These are phyloP conservation scores for Candolleomyces aberdarensis DNA, from an alignment of 768 basidiomycete species.

Conservation along the genomic window DNA sequence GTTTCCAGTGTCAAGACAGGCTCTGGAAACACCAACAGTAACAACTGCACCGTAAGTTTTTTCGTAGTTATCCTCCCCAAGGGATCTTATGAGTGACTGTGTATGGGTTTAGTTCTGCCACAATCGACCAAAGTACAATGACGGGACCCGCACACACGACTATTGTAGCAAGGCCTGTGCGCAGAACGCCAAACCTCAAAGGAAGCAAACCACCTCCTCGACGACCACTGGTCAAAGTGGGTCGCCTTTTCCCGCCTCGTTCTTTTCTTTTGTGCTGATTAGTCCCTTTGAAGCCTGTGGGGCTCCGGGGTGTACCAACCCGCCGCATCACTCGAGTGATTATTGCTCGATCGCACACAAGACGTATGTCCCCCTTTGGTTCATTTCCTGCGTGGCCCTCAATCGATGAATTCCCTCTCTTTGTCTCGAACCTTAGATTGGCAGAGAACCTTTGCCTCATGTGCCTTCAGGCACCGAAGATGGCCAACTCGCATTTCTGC, in stretches of 20 bases:
- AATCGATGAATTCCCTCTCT: conserved; percentile 1
- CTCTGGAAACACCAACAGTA: conserved; percentile 20
- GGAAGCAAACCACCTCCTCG: conserved; percentile 18
- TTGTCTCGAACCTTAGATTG: conserved; percentile 24
- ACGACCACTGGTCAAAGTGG: conserved; percentile 15
- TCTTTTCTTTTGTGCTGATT: not conserved
- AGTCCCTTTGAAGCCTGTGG: conserved; percentile 31
- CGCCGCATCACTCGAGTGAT: conserved; percentile 37
- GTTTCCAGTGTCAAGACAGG: conserved; percentile 19
- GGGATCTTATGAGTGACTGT: not conserved
- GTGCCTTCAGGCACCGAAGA: conserved; percentile 56
- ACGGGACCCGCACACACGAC: conserved; percentile 55
- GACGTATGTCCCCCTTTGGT: conserved; percentile 32
- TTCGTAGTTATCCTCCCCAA: conserved; percentile 2
- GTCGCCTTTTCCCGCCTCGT: conserved; percentile 2
- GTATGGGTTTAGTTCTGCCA: conserved; percentile 47
- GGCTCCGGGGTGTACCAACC: conserved; percentile 45
- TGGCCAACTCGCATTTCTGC: conserved; percentile 61
- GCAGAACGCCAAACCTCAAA: conserved; percentile 35
- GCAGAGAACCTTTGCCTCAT: conserved; percentile 54
- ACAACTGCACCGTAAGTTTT: conserved; percentile 50
- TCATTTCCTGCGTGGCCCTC: not conserved
- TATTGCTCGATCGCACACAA: conserved; percentile 54
- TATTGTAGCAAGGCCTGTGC: conserved; percentile 67
- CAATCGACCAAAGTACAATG: conserved; percentile 55